A percentile compares a stretch with the other conserved stretches of the same genome.
Conservation (phyloP, 2,329 filamentous ascomycete species). For the Triangularia verruculosa region DNA sequence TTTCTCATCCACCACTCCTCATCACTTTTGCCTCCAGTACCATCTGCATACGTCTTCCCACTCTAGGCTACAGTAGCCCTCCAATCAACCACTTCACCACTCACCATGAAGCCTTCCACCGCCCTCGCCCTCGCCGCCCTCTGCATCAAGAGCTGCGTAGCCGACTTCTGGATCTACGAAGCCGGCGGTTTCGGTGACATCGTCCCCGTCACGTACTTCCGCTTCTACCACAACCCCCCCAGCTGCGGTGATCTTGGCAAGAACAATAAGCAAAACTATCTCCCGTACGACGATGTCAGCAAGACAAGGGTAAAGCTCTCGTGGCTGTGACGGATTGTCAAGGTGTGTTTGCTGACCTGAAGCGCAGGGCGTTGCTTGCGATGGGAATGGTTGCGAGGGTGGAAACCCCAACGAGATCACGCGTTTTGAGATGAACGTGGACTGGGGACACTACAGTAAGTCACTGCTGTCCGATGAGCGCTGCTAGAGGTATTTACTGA, state of each 20-base stretch:
- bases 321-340: too few species aligned
- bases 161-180: not conserved
- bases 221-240: not conserved
- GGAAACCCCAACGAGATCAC: not conserved
- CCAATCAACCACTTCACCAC: not conserved
- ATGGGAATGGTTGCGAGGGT: not conserved
- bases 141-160: not conserved
- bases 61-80: not conserved
- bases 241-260: not conserved
- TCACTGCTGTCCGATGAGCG: not conserved
- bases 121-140: not conserved
- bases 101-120: not conserved
- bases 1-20: not conserved
- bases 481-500: too few species aligned
- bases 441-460: not conserved
- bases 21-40: not conserved
- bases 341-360: too few species aligned
- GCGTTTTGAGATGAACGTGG: not conserved
- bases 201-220: not conserved
- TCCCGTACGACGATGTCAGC: not conserved
- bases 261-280: not conserved
- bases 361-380: not conserved
- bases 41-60: not conserved
- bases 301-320: too few species aligned
- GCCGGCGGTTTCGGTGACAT: not conserved